Base-by-base conservation (phyloP, 208 protist species). In the Crithidia acanthocephali region DNA sequence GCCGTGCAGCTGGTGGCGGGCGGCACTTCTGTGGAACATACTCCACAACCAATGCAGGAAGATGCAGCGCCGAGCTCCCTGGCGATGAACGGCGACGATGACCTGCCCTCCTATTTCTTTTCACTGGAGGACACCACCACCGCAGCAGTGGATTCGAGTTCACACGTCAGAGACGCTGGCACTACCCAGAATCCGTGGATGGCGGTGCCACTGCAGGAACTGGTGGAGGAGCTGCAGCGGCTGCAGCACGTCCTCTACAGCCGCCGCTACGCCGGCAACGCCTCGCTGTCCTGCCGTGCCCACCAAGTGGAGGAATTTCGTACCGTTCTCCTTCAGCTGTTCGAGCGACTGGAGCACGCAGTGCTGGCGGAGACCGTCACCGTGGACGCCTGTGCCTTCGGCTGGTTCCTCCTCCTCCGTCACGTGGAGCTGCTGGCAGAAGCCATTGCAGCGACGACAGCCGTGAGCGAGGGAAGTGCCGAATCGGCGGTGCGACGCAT, bases 311-410 rank as follows among this genome's bases (percentile, higher is more conserved):
- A 32, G 1, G 71, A 83, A 42, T 57, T 79, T 18, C 63, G 45
- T 30, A 18, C 72, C 9, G 25, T 73, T n/a, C 59, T 90, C 15
- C 40, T 52, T 3, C 70, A 53, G 15, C 65, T 94, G 0, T 90
- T 90, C 53, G 42, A 70, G 22, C 85, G 85, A 15, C 70, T 91
- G 13, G 20, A 71, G 13, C 32, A 25, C 4, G 79, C 81, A 0
- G 71, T 71, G 50, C 62, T 91, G 33, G 85, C 70, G 13, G 73
- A 83, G 65, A 90, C 81, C 9, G 68, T 94, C n/a, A 91, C 79
- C 3, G 40, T 78, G 51, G 74, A 91, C 63, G 85, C 88, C 1
- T 73, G 83, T 33, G 61, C 85, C 8, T 91, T 77, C 62, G 64
- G 79, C 7, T 89, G 84, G 84, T 85, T 82, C 50, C 18, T 82